Base-by-base conservation (phyloP, 257 asterid species). In the Lycium barbarum region DNA sequence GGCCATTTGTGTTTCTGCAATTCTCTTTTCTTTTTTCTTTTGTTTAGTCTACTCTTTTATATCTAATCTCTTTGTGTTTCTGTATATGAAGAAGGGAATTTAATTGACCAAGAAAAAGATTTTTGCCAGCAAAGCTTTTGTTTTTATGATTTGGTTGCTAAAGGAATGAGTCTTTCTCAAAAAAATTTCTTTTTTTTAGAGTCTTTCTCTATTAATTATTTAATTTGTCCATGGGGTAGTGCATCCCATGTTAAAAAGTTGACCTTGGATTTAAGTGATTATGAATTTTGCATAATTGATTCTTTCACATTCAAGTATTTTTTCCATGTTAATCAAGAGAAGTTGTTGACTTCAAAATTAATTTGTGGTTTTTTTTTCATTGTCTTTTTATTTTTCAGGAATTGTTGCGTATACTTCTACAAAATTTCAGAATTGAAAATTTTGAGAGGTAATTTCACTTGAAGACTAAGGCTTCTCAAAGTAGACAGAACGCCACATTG, bases 181-280 rank as follows among this genome's bases (percentile, higher is more conserved):
- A 26, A 26, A 26, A 26, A 26, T 26, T 26, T 26, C 6, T 40
- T 40, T 5, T 40, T 40, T 40, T 40, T 40, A 40, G 43, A 26
- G 33, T 26, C 33, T 62, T 18, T 11, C 1, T 26, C 2, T 51
- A 17, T 45, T 36, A 11, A 80, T 79, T 79, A 57, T 79, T 35
- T 35, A 20, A 12, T 81, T 22, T 43, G 6, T 78, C 40, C 15
- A 20, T 7, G 61, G 55, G 76, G 11, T 82, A 47, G 84, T 82
- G 84, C 78, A 82, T 82, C 45, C 84, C 84, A 82, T 67, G 74
- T 38, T 26, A 43, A 49, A 49, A 14, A 38, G 22, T 57, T 57
- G 68, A 55, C 84, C 84, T 7, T 81, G 33, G 74, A 9, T 36
- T 57, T 80, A 80, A 36, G 40, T 80, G 83, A 59, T 59, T n/a